phyloP scores from a whole-genome alignment of 2,329 filamentous ascomycete species.

The Colletotrichum sp. region DNA sequence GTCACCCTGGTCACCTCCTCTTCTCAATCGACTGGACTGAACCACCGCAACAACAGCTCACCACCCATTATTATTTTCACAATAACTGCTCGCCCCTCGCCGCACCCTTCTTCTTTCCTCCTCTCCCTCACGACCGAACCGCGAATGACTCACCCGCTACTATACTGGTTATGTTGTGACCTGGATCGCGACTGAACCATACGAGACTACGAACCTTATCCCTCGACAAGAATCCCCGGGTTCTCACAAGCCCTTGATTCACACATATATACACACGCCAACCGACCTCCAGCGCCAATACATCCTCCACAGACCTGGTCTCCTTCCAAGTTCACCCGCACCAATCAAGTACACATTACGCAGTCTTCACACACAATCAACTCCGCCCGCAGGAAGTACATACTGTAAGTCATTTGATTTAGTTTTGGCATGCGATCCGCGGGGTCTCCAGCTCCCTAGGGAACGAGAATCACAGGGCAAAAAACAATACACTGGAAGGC shows the following conservation, averaged over 20 bases:
- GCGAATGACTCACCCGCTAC: neutral
- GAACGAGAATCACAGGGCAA: neutral
- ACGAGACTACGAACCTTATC: neutral
- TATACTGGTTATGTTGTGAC: neutral
- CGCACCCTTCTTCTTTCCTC: neutral
- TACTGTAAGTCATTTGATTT: neutral
- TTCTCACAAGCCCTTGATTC: slow-evolving; percentile 7
- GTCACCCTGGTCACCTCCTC: slow-evolving; percentile 3
- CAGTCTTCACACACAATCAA: neutral
- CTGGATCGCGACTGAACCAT: slow-evolving; percentile 7
- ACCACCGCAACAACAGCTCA: neutral
- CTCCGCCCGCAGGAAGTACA: neutral
- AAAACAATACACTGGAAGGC: neutral
- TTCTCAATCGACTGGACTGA: neutral
- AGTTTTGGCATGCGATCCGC: neutral
- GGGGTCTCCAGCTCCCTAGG: neutral
- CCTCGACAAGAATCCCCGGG: neutral
- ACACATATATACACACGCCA: neutral
- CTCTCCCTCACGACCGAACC: neutral
- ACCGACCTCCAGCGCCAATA: neutral
- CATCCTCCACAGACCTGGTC: neutral
- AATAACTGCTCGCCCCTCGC: slow-evolving; percentile 3
- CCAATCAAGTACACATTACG: neutral
- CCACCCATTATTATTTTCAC: slow-evolving; percentile 1
- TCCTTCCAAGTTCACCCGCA: neutral